phyloP scores from a whole-genome alignment of 176 grass and related monocot genomes.

The Oropetium thomaeum region DNA sequence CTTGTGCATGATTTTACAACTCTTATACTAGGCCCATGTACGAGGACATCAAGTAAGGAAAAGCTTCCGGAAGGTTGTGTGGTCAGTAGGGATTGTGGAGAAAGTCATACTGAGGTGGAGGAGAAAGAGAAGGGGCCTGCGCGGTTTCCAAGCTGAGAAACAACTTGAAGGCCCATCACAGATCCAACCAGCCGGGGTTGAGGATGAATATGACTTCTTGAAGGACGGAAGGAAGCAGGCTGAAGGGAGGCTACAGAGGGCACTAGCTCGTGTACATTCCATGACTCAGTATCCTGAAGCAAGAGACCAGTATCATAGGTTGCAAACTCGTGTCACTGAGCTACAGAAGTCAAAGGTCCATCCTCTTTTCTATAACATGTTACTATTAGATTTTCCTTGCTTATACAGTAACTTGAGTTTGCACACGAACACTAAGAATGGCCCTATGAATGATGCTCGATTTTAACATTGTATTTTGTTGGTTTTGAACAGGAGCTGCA shows the following conservation, averaged over 20 bases:
- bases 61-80: constrained; percentile 71
- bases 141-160: constrained; percentile 63
- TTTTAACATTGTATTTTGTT: constrained; percentile 2
- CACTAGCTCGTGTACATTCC: constrained; percentile 84
- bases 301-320: constrained; percentile 84
- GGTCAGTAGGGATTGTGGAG: constrained; percentile 88
- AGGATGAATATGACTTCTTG: constrained; percentile 82
- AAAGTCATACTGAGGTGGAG: constrained; percentile 95
- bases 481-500: constrained; percentile 54
- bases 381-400: neutral
- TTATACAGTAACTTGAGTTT: neutral
- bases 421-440: neutral
- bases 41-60: constrained; percentile 92
- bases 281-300: constrained; percentile 99
- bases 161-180: constrained; percentile 55
- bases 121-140: constrained; percentile 72
- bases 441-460: neutral
- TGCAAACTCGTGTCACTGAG: constrained; percentile 52
- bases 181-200: constrained; percentile 49
- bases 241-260: constrained; percentile 75
- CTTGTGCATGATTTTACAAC: neutral
- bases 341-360: constrained; percentile 66
- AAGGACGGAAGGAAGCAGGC: constrained; percentile 93
- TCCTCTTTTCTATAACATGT: neutral
- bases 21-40: constrained; percentile 73